Conservation (phyloP, 2,329 filamentous ascomycete species). For the Cylindrodendrum hubeiense region DNA sequence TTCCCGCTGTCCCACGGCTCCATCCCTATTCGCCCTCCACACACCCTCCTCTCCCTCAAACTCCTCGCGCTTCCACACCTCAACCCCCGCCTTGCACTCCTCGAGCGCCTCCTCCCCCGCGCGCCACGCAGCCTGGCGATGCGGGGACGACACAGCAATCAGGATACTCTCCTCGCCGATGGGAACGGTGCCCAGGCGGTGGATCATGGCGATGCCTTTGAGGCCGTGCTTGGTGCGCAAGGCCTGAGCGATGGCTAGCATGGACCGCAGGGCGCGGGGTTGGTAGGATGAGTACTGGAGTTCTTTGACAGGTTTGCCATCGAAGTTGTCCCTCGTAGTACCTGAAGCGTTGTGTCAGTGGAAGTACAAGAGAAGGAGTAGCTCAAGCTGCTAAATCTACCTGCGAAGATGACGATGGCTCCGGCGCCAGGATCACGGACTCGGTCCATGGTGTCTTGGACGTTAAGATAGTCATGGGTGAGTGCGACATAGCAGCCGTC, state of each 20-base stretch:
- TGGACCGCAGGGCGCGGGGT: conserved; percentile 76
- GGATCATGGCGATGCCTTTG: conserved; percentile 81
- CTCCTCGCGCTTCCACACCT: conserved; percentile 95
- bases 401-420: conserved; percentile 82
- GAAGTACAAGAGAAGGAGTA: not conserved
- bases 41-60: conserved; percentile 83
- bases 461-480: conserved; percentile 72
- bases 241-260: conserved; percentile 72
- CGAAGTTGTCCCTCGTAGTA: conserved; percentile 83
- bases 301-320: conserved; percentile 76
- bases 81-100: conserved; percentile 85
- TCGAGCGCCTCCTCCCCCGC: conserved; percentile 93
- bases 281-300: conserved; percentile 83
- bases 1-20: conserved; percentile 66
- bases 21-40: conserved; percentile 91
- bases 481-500: conserved; percentile 75
- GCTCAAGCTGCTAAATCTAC: conserved; percentile 56
- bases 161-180: conserved; percentile 95
- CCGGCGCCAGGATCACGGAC: conserved; percentile 81
- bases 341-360: conserved; percentile 58
- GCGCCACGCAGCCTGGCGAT: conserved; percentile 86
- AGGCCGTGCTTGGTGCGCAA: conserved; percentile 73
- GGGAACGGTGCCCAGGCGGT: conserved; percentile 86
- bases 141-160: conserved; percentile 86
- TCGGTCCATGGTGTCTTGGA: conserved; percentile 68